Conservation (phyloP, 2,329 filamentous ascomycete genomes). For the Xylariaceae sp. region DNA sequence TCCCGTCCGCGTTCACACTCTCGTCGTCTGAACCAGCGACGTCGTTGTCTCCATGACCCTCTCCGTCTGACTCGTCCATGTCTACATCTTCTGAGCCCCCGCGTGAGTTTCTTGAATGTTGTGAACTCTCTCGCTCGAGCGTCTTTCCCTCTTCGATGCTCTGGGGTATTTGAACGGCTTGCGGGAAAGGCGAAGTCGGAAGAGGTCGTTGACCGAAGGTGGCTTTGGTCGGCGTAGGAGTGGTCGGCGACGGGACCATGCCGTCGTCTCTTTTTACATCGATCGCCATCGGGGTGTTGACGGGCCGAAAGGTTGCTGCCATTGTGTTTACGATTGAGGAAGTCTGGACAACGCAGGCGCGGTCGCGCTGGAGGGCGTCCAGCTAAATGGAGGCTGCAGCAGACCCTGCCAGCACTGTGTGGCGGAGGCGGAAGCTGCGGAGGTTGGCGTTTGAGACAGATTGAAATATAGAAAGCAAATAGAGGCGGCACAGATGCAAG, state of each 20-base stretch:
- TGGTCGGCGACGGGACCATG: slow-evolving; percentile 24
- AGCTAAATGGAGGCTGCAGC: slow-evolving; percentile 1
- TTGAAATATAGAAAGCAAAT: slow-evolving; percentile 9
- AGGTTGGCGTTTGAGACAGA: slow-evolving; percentile 13
- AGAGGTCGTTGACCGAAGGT: slow-evolving; percentile 53
- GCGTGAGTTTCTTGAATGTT: slow-evolving; percentile 56
- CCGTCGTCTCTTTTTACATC: slow-evolving; percentile 24
- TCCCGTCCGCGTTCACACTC: slow-evolving; percentile 58
- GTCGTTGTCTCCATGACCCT: slow-evolving; percentile 46
- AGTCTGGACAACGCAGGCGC: not conserved
- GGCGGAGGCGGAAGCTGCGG: slow-evolving; percentile 6
- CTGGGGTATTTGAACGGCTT: slow-evolving; percentile 43
- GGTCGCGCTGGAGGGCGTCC: not conserved
- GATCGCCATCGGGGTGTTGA: slow-evolving; percentile 37
- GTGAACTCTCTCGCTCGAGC: slow-evolving; percentile 52
- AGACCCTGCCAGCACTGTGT: not conserved
- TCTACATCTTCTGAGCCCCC: slow-evolving; percentile 64
- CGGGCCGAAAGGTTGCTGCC: slow-evolving; percentile 46
- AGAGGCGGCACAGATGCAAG: slow-evolving; percentile 7
- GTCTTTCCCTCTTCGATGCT: slow-evolving; percentile 38
- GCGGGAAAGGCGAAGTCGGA: slow-evolving; percentile 48
- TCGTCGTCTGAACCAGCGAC: slow-evolving; percentile 60
- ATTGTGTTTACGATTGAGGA: slow-evolving; percentile 23
- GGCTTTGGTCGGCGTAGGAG: slow-evolving; percentile 60
- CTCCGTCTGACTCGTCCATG: slow-evolving; percentile 72